Base-by-base conservation (phyloP, 495 filamentous ascomycete species). In the Annulohypoxylon nitens region DNA sequence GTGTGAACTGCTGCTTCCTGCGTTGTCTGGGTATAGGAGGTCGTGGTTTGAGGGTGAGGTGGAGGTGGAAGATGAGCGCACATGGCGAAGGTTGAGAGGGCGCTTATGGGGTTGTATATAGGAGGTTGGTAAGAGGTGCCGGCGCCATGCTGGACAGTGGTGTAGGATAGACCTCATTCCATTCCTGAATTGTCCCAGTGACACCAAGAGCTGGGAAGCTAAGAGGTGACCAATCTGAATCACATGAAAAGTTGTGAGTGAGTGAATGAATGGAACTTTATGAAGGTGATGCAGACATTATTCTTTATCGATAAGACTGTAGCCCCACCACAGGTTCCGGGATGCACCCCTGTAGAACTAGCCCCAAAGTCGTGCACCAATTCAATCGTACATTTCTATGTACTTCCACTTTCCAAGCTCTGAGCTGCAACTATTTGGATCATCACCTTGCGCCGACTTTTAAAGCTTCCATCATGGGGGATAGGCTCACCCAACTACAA, bases 401-500 rank as follows among this genome's bases (percentile, higher is more conserved):
- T 25, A 37, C 36, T 60, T 43, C 20, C 20, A 23, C 20, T 23
- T 23, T 23, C 20, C 4, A 54, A 51, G 60, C 60, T 63, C 9
- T 1, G 37, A 36, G 5, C 30, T 34, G 20, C 33, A 36, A 51
- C n/a, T 6, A 64, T 30, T 30, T 39, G 30, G 25, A 54, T 55
- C 62, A 55, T 53, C 39, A 67, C 43, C 45, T 30, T 64, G 39
- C 20, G 25, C 45, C 50, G 4, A 62, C 18, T 57, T 45, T 5
- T 59, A 33, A 26, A 20, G 45, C 34, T 45, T 61, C 39, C 75
- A 83, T 54, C 62, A 98, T 97, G 95, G 92, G 92, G 0, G 96
- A 99, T 81, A 88, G 91, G 48, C 88, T 99, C 43, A 97, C 96
- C 3, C 95, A 98, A 79, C 87, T 99, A 45, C 96, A 99, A 84